These are phyloP conservation scores for Penicillium alfredii DNA, from an alignment of 495 filamentous ascomycete species.

Conservation along the genomic window DNA sequence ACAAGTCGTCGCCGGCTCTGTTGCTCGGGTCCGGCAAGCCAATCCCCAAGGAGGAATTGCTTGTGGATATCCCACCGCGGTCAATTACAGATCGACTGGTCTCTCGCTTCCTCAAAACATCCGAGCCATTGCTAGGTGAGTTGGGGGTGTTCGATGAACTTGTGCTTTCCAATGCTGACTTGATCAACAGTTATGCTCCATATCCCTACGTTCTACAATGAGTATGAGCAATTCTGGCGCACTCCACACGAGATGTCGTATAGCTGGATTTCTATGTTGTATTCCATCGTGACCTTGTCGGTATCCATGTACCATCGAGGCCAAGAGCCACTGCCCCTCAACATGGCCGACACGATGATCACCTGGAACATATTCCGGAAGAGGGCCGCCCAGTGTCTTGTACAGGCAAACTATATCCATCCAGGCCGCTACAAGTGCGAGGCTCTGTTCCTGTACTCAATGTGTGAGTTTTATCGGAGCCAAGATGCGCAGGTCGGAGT, in stretches of 20 bases:
- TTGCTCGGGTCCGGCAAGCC: conserved; percentile 34
- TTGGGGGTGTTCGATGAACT: no score
- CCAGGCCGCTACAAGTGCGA: conserved; percentile 33
- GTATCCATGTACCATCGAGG: conserved; percentile 25
- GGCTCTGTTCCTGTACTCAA: conserved; percentile 33
- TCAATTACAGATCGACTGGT: conserved; percentile 39
- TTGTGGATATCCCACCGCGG: conserved; percentile 36
- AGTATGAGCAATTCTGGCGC: conserved; percentile 37
- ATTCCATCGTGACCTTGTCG: conserved; percentile 28
- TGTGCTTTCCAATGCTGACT: neutral
- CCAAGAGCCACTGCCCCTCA: conserved; percentile 22
- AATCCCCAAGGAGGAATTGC: conserved; percentile 31
- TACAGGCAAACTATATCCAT: conserved; percentile 29
- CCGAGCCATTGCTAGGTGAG: conserved; percentile 38
- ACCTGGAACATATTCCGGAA: conserved; percentile 23
- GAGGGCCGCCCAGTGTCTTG: conserved; percentile 28
- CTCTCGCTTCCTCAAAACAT: conserved; percentile 38
- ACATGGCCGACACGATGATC: conserved; percentile 11
- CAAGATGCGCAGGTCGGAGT: conserved; percentile 33
- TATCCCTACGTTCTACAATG: conserved; percentile 38
- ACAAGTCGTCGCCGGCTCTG: conserved; percentile 29
- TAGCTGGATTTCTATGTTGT: conserved; percentile 36
- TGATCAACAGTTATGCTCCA: conserved; percentile 32
- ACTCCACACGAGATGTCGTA: conserved; percentile 26
- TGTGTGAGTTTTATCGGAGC: conserved; percentile 33